Evolutionary conservation across 805 yeast genomes (phyloP).

Genomic region (Tetrapisispora phaffii): DNA sequence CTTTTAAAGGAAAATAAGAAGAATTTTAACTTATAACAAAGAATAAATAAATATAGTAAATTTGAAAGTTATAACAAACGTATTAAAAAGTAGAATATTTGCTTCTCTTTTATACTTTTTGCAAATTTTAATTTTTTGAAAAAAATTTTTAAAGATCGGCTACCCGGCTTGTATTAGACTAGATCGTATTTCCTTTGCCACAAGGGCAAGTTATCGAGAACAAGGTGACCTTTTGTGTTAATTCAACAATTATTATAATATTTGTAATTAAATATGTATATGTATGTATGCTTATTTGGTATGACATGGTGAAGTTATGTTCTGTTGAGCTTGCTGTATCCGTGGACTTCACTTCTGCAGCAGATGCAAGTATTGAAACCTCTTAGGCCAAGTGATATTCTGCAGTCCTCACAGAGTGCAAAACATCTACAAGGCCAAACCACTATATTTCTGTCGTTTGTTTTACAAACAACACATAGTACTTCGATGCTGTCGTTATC

Average conservation of each 20-base stretch:
- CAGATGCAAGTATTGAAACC: constrained; percentile 76
- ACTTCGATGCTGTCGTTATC: constrained; percentile 30
- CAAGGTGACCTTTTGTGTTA: no score
- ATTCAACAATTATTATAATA: no score
- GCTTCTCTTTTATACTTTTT: not conserved
- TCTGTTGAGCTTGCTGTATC: constrained; percentile 33
- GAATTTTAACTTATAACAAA: not conserved
- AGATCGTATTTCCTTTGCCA: not conserved
- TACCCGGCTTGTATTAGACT: constrained; percentile 1
- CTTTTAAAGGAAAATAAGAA: not conserved
- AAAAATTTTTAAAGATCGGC: not conserved
- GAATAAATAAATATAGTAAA: not conserved
- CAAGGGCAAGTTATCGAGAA: not conserved
- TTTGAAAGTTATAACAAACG: no score
- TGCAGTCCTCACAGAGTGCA: constrained; percentile 77
- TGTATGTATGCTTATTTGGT: not conserved
- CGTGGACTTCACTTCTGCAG: constrained; percentile 67
- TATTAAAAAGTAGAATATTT: no score
- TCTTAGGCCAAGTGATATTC: constrained; percentile 60
- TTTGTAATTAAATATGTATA: no score
- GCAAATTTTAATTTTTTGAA: not conserved
- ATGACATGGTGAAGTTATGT: constrained; percentile 7
- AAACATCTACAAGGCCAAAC: constrained; percentile 92
- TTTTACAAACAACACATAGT: constrained; percentile 74
- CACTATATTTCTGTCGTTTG: constrained; percentile 61